phyloP scores from a whole-genome alignment of 768 basidiomycete genomes.

The Bullera alba region DNA sequence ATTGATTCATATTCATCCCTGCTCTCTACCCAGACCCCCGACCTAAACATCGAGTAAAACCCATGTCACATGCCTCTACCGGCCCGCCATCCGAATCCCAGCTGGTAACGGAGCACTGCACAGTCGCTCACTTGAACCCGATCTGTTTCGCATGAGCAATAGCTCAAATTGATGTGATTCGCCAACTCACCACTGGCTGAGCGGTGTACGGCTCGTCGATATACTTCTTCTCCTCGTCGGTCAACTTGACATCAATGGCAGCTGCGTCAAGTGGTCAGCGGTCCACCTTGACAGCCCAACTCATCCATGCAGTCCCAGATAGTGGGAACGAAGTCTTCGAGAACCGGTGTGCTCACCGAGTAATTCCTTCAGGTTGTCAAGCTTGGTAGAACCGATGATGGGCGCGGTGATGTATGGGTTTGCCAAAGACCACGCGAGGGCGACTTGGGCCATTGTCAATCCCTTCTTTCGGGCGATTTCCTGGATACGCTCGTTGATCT shows the following conservation, averaged over 20 bases:
- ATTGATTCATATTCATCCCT: background rate
- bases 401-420: conserved; percentile 50
- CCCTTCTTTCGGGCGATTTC: conserved; percentile 49
- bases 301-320: background rate
- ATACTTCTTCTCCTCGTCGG: conserved; percentile 1
- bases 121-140: background rate
- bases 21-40: background rate
- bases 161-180: background rate
- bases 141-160: background rate
- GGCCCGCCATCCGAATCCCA: too few species aligned
- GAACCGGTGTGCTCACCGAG: conserved; percentile 35
- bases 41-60: background rate
- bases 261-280: background rate
- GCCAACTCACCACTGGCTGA: background rate
- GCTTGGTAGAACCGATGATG: conserved; percentile 50
- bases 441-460: conserved; percentile 51
- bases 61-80: background rate
- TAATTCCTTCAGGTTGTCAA: conserved; percentile 49
- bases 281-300: background rate
- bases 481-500: conserved; percentile 49
- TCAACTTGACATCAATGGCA: background rate
- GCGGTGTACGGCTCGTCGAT: background rate
- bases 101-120: too few species aligned
- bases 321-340: too few species aligned
- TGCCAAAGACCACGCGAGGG: conserved; percentile 48